phyloP scores from a whole-genome alignment of 2,329 filamentous ascomycete genomes.

The Pyrenophora teres region DNA sequence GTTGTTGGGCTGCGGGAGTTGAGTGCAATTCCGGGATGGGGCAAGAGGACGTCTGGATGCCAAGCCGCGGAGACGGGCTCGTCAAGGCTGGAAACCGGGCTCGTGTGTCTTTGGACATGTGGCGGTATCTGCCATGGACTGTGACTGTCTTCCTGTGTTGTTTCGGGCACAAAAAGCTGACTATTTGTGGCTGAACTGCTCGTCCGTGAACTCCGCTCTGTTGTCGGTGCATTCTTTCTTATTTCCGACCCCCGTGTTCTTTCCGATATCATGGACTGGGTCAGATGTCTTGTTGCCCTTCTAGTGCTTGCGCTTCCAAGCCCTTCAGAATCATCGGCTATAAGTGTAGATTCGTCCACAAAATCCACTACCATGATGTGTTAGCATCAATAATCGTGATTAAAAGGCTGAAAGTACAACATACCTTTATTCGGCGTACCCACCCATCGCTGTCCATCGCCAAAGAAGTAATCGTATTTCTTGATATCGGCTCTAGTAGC shows the following conservation, averaged over 20 bases:
- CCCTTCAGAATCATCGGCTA: slow-evolving; percentile 17
- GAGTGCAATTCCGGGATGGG: neutral
- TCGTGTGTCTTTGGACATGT: slow-evolving; percentile 4
- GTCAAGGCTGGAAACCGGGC: slow-evolving; percentile 17
- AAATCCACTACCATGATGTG: slow-evolving; percentile 17
- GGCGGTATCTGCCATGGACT: slow-evolving; percentile 6
- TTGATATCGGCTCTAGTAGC: slow-evolving; percentile 29
- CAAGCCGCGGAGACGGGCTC: slow-evolving; percentile 6
- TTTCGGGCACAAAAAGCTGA: neutral
- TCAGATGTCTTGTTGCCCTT: slow-evolving; percentile 5
- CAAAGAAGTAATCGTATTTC: slow-evolving; percentile 34
- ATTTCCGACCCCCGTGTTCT: slow-evolving; percentile 1
- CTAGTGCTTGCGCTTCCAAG: neutral
- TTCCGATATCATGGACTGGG: neutral
- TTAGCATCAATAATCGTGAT: neutral
- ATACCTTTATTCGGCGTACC: slow-evolving; percentile 18
- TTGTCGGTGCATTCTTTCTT: neutral
- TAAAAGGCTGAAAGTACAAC: slow-evolving; percentile 1
- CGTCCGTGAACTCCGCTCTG: neutral
- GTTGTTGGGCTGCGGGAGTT: neutral
- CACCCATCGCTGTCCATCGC: slow-evolving; percentile 21
- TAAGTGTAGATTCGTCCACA: slow-evolving; percentile 21
- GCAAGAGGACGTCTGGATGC: slow-evolving; percentile 4
- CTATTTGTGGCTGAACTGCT: neutral
- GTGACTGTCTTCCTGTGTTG: neutral